A percentile compares a stretch with the other conserved stretches of the same genome.
Evolutionary conservation across 1,284 basidiomycete genomes (phyloP).

Genomic region (Singerocomus inundabilis): DNA sequence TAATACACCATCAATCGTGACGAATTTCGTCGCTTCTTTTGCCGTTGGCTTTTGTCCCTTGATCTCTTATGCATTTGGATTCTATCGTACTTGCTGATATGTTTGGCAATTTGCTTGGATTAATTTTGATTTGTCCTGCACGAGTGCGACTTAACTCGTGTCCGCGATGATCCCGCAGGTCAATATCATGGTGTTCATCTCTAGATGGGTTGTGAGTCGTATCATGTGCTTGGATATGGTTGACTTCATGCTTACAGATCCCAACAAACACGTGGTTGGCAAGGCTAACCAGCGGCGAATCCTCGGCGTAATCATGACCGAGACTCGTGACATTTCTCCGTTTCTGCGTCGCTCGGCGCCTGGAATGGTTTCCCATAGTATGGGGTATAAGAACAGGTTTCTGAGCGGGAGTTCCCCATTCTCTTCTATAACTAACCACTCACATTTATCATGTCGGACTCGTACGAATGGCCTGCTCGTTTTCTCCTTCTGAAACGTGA

Average conservation of each 20-base stretch:
- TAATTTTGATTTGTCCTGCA: conserved; percentile 6
- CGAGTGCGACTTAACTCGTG: background rate
- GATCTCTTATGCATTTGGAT: conserved; percentile 4
- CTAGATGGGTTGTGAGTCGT: background rate
- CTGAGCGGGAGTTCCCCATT: background rate
- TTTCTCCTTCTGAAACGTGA: conserved; percentile 57
- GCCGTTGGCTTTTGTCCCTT: background rate
- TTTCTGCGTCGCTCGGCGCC: no score
- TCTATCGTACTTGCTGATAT: conserved; percentile 17
- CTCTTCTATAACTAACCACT: background rate
- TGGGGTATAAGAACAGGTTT: conserved; percentile 15
- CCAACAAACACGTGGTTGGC: background rate
- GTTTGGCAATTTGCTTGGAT: conserved; percentile 21
- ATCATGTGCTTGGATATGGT: background rate
- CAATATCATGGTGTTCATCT: background rate
- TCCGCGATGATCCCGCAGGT: background rate
- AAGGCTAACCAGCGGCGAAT: conserved; percentile 9
- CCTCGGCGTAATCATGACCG: background rate
- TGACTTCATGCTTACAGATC: background rate
- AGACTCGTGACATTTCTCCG: background rate
- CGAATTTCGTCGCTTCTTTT: background rate
- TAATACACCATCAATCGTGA: conserved; percentile 1
- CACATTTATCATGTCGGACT: conserved; percentile 13
- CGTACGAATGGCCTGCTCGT: conserved; percentile 36
- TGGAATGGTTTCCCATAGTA: background rate